These are phyloP conservation scores for Pythium aphanidermatum DNA, from an alignment of 352 stramenopile genomes.

Conservation along the genomic window DNA sequence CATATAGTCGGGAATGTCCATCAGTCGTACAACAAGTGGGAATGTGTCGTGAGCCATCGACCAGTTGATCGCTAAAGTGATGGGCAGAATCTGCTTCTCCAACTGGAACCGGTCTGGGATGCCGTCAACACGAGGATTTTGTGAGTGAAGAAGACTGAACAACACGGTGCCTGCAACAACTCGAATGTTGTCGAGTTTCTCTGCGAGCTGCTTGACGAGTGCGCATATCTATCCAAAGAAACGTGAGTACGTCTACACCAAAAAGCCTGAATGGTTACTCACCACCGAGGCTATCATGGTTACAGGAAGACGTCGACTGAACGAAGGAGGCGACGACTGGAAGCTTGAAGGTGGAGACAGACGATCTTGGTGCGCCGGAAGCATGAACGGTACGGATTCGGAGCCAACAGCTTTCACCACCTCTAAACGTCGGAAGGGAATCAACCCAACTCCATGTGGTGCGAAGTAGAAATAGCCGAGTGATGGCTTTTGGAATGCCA, in stretches of 20 bases:
- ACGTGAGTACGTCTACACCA: background rate
- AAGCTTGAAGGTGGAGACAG: too few species aligned
- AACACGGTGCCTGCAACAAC: constrained; percentile 85
- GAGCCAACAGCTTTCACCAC: constrained; percentile 11
- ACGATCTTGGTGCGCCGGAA: constrained; percentile 10
- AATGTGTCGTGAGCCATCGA: constrained; percentile 88
- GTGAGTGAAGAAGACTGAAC: constrained; percentile 73
- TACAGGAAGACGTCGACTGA: constrained; percentile 31
- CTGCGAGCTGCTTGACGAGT: constrained; percentile 93
- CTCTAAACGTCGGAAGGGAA: constrained; percentile 31
- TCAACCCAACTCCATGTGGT: constrained; percentile 41
- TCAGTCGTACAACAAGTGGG: constrained; percentile 78
- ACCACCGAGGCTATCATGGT: constrained; percentile 33
- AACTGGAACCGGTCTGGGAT: constrained; percentile 77
- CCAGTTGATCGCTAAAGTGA: constrained; percentile 59
- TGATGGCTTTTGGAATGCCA: constrained; percentile 55
- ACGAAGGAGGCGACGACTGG: too few species aligned
- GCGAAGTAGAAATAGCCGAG: constrained; percentile 74
- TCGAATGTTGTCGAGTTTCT: constrained; percentile 95
- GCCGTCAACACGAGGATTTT: constrained; percentile 53
- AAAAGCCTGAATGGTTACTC: background rate
- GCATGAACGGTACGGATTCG: constrained; percentile 9
- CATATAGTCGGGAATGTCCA: constrained; percentile 86
- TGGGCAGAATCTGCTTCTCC: constrained; percentile 53
- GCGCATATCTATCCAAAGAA: constrained; percentile 61